Evolutionary conservation across 2,329 filamentous ascomycete genomes (phyloP).

Genomic region (Sphaerulina populicola): DNA sequence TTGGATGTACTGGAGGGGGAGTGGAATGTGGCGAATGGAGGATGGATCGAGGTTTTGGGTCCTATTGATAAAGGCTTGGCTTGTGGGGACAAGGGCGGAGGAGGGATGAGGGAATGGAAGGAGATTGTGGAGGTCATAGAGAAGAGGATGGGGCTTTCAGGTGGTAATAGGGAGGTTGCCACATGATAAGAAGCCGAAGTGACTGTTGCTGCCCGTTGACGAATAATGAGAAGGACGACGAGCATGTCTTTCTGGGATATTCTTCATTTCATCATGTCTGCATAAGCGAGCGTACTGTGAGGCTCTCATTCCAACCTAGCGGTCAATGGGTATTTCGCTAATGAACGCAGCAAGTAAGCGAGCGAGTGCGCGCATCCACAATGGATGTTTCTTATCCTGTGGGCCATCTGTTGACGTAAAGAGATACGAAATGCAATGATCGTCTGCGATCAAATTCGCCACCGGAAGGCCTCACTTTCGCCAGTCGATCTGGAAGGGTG

Average conservation of each 20-base stretch:
- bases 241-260: background rate
- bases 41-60: constrained; percentile 60
- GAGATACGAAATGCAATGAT: constrained; percentile 1
- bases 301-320: constrained; percentile 3
- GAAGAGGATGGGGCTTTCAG: constrained; percentile 28
- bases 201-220: background rate
- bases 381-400: constrained; percentile 5
- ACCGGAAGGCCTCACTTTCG: constrained; percentile 30
- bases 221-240: background rate
- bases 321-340: constrained; percentile 10
- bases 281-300: constrained; percentile 8
- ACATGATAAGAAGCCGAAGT: background rate
- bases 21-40: constrained; percentile 52
- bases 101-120: constrained; percentile 75
- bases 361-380: constrained; percentile 2
- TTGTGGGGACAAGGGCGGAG: constrained; percentile 74
- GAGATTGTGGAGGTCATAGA: constrained; percentile 62
- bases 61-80: constrained; percentile 71
- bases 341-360: constrained; percentile 8
- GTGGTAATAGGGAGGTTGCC: background rate
- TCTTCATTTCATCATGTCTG: constrained; percentile 11
- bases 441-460: constrained; percentile 18
- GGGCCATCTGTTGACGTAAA: background rate
- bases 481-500: constrained; percentile 39
- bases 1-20: constrained; percentile 61